These are phyloP conservation scores for Ustilago cynodontis DNA, from an alignment of 1,284 basidiomycete species.

Conservation along the genomic window DNA sequence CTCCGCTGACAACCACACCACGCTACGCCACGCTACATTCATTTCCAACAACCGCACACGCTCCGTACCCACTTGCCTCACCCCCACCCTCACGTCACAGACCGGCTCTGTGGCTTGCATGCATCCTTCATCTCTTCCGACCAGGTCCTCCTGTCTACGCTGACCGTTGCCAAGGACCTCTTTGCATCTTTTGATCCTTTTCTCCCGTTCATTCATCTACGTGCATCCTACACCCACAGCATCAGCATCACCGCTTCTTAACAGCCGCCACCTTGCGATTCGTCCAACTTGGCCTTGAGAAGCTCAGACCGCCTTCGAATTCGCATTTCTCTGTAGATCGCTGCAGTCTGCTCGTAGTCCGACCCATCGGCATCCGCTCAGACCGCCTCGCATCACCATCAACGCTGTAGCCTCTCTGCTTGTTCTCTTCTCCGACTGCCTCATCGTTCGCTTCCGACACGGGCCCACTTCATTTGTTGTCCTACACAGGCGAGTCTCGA, in stretches of 20 bases:
- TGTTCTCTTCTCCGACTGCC: not conserved
- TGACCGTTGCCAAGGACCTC: constrained; percentile 10
- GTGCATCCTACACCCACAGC: constrained; percentile 6
- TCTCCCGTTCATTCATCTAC: not conserved
- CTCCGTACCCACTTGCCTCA: not conserved
- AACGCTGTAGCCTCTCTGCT: constrained; percentile 2
- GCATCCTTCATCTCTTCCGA: constrained; percentile 10
- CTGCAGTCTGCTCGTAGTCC: constrained; percentile 1
- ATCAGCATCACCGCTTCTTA: too few relatives aligned
- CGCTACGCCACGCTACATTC: constrained; percentile 16
- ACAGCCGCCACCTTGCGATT: not conserved
- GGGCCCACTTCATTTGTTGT: constrained; percentile 24
- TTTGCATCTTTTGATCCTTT: not conserved
- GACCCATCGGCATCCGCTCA: constrained; percentile 4
- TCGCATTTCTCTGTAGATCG: not conserved
- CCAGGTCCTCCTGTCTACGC: constrained; percentile 18
- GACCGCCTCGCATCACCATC: constrained; percentile 10
- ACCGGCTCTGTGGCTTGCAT: constrained; percentile 46
- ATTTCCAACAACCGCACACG: constrained; percentile 12
- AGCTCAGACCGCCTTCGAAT: constrained; percentile 8
- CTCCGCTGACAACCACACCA: not conserved
- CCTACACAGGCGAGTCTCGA: not conserved
- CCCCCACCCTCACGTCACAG: constrained; percentile 20
- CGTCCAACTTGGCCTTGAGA: not conserved
- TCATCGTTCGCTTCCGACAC: constrained; percentile 2